Evolutionary conservation across 176 grass and related monocot genomes (phyloP), one percentile per base, ranked within the genome.

Genomic region (Typha latifolia): DNA sequence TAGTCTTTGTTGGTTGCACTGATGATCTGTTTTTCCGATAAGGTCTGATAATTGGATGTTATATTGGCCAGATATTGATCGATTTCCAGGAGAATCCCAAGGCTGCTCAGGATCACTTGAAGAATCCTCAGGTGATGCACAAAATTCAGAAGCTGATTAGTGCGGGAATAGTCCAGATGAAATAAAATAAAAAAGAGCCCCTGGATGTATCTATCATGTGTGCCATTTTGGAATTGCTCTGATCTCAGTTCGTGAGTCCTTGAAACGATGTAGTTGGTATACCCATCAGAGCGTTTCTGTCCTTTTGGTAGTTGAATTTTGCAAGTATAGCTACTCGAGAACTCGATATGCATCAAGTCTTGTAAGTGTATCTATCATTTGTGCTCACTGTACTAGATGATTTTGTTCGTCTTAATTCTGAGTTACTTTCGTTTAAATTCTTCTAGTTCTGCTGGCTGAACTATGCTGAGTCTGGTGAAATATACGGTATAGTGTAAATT

Each of bases 51-150:
- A 55, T 80, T 2, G 16, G 14, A 16, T 32, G 12, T 7, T 16
- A 34, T 51, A 18, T 20, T 57, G 1, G 77, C 51, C 71, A 91
- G 92, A 82, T 96, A 34, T 70, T 96, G 62, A 78, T 71, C 1
- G 92, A 96, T 82, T 85, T 96, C 56, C 85, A 96, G 71, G 92
- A 96, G 85, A 96, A 91, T 53, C 87, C 92, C 7, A 76, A 47
- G 59, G 53, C 85, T 51, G 72, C 87, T 18, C 87, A 91, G 61
- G 80, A 81, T 1, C 92, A 96, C 74, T 62, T 88, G 16, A 96
- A 88, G 82, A 96, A 86, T 67, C 87, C 92, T 0, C 84, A 86
- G 7, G 87, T 96, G 55, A 91, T 83, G 85, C 77, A 91, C 5
- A 91, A 91, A 81, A 88, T 96, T 24, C 85, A 88, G 80, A 96